These are phyloP conservation scores for Epichloe gansuensis DNA, from an alignment of 2,329 filamentous ascomycete genomes.

Conservation along the genomic window DNA sequence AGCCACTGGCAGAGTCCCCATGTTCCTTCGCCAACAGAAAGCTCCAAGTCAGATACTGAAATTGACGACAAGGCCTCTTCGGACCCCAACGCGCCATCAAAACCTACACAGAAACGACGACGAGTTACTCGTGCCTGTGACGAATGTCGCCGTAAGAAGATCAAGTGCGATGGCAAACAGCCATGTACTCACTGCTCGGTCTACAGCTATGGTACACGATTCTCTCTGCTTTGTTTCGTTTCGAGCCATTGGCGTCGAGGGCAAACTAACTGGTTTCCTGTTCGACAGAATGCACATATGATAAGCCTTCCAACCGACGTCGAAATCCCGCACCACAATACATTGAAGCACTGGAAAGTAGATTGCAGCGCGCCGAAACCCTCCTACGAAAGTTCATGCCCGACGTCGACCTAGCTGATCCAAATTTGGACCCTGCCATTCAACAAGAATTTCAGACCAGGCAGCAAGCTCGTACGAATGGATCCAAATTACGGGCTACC, in stretches of 20 bases:
- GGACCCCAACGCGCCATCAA: constrained; percentile 24
- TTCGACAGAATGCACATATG: constrained; percentile 76
- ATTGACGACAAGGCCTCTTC: constrained; percentile 22
- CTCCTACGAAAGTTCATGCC: constrained; percentile 70
- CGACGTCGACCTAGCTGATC: constrained; percentile 73
- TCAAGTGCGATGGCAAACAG: constrained; percentile 78
- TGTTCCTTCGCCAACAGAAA: constrained; percentile 28
- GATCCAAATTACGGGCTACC: constrained; percentile 28
- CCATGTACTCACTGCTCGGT: constrained; percentile 93
- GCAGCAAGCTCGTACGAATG: constrained; percentile 36
- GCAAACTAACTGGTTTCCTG: neutral
- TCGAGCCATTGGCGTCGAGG: neutral
- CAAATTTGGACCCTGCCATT: constrained; percentile 64
- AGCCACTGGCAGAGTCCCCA: constrained; percentile 24
- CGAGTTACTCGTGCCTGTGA: constrained; percentile 72
- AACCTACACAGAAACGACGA: constrained; percentile 61
- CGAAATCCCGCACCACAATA: constrained; percentile 88
- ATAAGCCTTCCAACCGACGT: constrained; percentile 83
- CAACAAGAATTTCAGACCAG: constrained; percentile 53
- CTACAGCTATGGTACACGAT: constrained; percentile 83
- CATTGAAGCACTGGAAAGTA: constrained; percentile 75
- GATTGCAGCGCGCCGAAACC: constrained; percentile 70
- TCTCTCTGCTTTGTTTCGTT: neutral
- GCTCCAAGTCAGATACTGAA: constrained; percentile 29
- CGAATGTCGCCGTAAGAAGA: constrained; percentile 74